Conservation (phyloP, 257 asterid genomes). For the Eucommia ulmoides region DNA sequence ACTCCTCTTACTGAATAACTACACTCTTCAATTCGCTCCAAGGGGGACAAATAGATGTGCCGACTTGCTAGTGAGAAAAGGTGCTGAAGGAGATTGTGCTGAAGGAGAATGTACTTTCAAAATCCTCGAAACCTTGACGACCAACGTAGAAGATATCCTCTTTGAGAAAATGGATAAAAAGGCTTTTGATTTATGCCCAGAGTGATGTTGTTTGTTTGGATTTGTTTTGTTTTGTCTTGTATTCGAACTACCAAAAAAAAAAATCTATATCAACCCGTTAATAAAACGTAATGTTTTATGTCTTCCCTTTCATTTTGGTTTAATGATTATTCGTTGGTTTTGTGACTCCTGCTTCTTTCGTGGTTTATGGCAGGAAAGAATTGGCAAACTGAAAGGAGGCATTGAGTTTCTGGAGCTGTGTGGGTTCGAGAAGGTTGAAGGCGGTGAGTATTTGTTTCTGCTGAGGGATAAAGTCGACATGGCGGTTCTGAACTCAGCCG, state of each 20-base stretch:
- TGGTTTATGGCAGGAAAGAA: conserved; percentile 55
- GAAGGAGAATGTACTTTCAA: too few species aligned
- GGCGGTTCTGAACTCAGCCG: conserved; percentile 81
- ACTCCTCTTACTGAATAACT: too few species aligned
- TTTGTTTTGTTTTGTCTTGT: not conserved
- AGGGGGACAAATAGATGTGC: too few species aligned
- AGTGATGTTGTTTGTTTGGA: too few species aligned
- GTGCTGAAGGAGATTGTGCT: too few species aligned
- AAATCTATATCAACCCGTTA: too few species aligned
- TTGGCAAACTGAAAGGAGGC: conserved; percentile 86
- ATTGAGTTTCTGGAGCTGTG: conserved; percentile 79
- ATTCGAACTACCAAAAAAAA: not conserved
- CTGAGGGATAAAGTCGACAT: conserved; percentile 77
- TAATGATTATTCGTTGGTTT: not conserved
- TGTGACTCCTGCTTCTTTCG: not conserved
- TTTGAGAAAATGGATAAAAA: too few species aligned
- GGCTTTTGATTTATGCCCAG: too few species aligned
- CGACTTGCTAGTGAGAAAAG: too few species aligned
- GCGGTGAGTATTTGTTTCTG: conserved; percentile 69
- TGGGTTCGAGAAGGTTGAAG: conserved; percentile 88
- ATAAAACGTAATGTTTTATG: not conserved
- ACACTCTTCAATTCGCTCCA: too few species aligned
- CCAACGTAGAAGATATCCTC: too few species aligned
- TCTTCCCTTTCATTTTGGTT: not conserved
- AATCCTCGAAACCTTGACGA: not conserved